Conservation (phyloP, 1,284 basidiomycete genomes). For the Papiliotrema flavescens region DNA sequence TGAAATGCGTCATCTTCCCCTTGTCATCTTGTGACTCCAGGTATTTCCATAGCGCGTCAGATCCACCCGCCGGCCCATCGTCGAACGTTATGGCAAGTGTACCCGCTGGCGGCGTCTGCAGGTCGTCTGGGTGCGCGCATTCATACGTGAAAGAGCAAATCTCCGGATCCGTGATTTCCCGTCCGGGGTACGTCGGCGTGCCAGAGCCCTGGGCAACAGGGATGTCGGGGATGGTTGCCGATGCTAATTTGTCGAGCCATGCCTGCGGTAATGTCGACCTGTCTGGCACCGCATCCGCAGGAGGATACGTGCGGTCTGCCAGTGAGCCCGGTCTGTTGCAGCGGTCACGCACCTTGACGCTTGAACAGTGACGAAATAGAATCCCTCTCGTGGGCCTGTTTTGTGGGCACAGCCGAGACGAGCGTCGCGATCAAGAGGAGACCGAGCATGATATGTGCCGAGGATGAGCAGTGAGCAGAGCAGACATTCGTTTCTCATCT, state of each 20-base stretch:
- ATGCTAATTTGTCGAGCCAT: slow-evolving; percentile 39
- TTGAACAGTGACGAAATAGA: not conserved
- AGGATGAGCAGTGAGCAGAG: not conserved
- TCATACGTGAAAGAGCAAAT: slow-evolving; percentile 47
- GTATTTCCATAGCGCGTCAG: slow-evolving; percentile 53
- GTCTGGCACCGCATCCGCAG: not conserved
- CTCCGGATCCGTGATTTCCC: slow-evolving; percentile 18
- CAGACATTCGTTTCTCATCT: no score
- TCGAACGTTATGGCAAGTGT: slow-evolving; percentile 49
- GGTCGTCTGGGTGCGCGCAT: slow-evolving; percentile 36
- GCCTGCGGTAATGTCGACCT: slow-evolving; percentile 24
- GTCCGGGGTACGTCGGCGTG: slow-evolving; percentile 27
- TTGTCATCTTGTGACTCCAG: slow-evolving; percentile 53
- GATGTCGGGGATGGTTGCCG: slow-evolving; percentile 26
- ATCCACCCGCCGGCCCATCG: slow-evolving; percentile 54
- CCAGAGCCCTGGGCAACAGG: slow-evolving; percentile 28
- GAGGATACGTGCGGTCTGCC: not conserved
- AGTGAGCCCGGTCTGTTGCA: not conserved
- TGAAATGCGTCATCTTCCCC: slow-evolving; percentile 55
- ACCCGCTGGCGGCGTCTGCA: slow-evolving; percentile 35
- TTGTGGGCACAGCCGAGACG: not conserved
- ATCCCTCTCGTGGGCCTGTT: not conserved
- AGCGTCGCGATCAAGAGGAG: no score
- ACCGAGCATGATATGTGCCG: not conserved
- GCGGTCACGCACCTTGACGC: not conserved